Conservation (phyloP, 768 basidiomycete species). For the Obba rivulosa region DNA sequence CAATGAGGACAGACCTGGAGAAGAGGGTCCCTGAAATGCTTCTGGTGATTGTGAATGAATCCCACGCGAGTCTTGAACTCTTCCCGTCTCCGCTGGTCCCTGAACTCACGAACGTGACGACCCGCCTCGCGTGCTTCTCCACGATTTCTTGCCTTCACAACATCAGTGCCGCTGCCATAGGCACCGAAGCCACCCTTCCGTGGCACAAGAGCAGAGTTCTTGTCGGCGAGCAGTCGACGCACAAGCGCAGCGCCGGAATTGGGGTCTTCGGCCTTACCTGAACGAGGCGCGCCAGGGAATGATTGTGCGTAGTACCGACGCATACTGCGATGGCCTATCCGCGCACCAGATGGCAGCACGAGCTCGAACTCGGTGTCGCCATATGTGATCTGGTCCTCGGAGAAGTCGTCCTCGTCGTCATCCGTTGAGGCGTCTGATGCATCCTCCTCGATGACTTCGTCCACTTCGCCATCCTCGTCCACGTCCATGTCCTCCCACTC, state of each 20-base stretch:
- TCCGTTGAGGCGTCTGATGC: constrained; percentile 7
- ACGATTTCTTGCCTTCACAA: constrained; percentile 87
- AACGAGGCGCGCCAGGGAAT: constrained; percentile 42
- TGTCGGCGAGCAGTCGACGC: constrained; percentile 72
- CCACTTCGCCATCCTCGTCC: constrained; percentile 22
- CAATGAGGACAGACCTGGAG: constrained; percentile 37
- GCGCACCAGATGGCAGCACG: constrained; percentile 86
- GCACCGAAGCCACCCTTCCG: constrained; percentile 83
- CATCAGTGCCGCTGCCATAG: constrained; percentile 73
- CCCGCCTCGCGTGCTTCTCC: constrained; percentile 94
- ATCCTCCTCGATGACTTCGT: constrained; percentile 30
- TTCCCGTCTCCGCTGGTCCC: constrained; percentile 74
- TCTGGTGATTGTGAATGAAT: constrained; percentile 80
- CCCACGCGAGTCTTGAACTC: constrained; percentile 82
- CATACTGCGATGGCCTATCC: constrained; percentile 89
- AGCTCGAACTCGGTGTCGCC: constrained; percentile 84
- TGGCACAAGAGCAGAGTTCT: constrained; percentile 81
- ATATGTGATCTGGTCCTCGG: constrained; percentile 54
- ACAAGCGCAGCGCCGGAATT: constrained; percentile 75
- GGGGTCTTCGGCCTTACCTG: constrained; percentile 47
- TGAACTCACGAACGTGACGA: constrained; percentile 76
- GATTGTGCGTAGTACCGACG: constrained; percentile 83
- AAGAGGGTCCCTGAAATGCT: constrained; percentile 77
- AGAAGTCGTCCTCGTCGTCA: constrained; percentile 30
- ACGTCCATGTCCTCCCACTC: constrained; percentile 30